Evolutionary conservation across 495 filamentous ascomycete genomes (phyloP), one percentile per base, ranked within the genome.

Genomic region (Aspergillus kassunensis): DNA sequence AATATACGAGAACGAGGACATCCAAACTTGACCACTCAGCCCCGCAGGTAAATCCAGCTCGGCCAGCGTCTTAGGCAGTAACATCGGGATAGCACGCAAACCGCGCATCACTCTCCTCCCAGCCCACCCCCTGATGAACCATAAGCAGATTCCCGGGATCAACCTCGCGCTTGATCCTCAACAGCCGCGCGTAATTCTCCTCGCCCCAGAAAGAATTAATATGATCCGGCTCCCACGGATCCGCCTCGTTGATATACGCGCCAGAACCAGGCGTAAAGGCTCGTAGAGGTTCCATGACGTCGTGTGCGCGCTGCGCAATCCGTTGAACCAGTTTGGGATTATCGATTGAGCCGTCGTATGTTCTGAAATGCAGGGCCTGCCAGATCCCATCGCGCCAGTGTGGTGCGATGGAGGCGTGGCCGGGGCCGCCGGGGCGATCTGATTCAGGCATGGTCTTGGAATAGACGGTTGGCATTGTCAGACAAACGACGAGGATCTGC

Each of bases 171-270:
- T 80, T 79, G 5, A 78, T 51, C 15, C 42, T 23, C n/a, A 68
- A 50, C 24, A 81, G 48, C 2, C 36, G 57, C 9, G 45, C 56
- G 39, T 77, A 74, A 41, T 80, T 78, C 11, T 66, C 59, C 1
- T 25, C 16, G 20, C 79, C 79, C 65, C 71, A 81, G 57, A 73
- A 81, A 6, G 71, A 68, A 34, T 71, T 49, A 42, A 69, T 63
- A 67, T 72, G 80, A 12, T 70, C 62, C 34, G 60, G 51, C 24
- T 75, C 76, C 41, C 72, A 72, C 3, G 62, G 51, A 42, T 77
- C 72, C 0, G 66, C 75, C 60, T 80, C 73, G 46, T 78, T 79
- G 30, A 65, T 52, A 52, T 79, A 78, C 4, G 71, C 60, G 5
- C 74, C 75, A 44, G 70, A 68, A 37, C 66, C 60, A 16, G 67